These are phyloP conservation scores for Tolypocladium endophyticum DNA, from an alignment of 2,329 filamentous ascomycete genomes.

Conservation along the genomic window DNA sequence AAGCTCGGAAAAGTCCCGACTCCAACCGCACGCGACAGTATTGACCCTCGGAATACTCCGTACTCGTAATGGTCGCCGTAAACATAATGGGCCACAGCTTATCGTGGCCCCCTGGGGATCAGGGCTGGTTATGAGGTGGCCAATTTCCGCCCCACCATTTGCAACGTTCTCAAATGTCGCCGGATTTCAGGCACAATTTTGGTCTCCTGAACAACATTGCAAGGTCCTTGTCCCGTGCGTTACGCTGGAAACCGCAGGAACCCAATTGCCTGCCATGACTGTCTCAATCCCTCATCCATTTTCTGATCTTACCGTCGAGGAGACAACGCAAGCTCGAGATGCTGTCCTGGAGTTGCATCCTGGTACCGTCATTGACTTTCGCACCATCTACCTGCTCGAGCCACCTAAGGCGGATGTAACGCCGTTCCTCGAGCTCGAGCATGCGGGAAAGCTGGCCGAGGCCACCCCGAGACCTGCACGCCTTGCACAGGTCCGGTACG, in stretches of 20 bases:
- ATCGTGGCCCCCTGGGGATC: neutral
- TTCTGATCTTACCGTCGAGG: constrained; percentile 15
- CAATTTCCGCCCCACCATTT: neutral
- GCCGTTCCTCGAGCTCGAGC: constrained; percentile 33
- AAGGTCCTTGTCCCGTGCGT: neutral
- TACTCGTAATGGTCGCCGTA: neutral
- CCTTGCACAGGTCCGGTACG: constrained; percentile 30
- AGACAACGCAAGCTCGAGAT: constrained; percentile 23
- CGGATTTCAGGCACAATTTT: neutral
- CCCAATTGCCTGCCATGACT: neutral
- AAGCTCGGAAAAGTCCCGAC: neutral
- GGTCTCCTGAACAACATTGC: neutral
- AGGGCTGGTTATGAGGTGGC: neutral
- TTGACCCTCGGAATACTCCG: neutral
- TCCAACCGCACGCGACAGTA: neutral
- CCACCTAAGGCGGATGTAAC: constrained; percentile 37
- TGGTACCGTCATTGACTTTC: constrained; percentile 28
- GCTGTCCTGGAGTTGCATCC: constrained; percentile 18
- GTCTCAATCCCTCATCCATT: constrained; percentile 18
- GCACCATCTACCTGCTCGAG: constrained; percentile 38
- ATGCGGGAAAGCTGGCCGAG: constrained; percentile 19
- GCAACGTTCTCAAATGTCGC: neutral
- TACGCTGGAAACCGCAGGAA: neutral
- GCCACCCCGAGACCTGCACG: constrained; percentile 19
- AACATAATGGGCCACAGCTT: neutral